Conservation (phyloP, 2,329 filamentous ascomycete species). For the Knoxdaviesia capensis region DNA sequence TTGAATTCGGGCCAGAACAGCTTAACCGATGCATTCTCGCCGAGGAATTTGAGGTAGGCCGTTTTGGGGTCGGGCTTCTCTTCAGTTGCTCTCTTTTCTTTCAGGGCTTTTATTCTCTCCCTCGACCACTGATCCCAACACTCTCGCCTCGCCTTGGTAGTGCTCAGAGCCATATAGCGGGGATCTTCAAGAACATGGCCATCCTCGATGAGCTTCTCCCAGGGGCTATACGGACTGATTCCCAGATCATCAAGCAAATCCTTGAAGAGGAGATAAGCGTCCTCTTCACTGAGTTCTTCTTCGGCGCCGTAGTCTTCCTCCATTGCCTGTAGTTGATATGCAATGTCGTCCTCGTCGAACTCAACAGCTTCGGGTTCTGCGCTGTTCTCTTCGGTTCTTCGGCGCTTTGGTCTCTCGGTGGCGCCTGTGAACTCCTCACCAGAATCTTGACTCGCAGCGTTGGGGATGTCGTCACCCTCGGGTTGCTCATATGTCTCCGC, state of each 20-base stretch:
- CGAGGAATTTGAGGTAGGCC: conserved; percentile 63
- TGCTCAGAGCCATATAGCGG: conserved; percentile 66
- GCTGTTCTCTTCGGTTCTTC: conserved; percentile 27
- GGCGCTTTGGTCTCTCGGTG: conserved; percentile 30
- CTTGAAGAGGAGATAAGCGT: conserved; percentile 60
- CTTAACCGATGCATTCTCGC: conserved; percentile 68
- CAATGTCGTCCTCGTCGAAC: conserved; percentile 88
- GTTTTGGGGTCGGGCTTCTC: conserved; percentile 70
- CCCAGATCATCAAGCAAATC: conserved; percentile 67
- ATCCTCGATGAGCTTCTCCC: conserved; percentile 77
- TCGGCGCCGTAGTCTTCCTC: conserved; percentile 64
- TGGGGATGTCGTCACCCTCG: conserved; percentile 13
- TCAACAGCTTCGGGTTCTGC: conserved; percentile 48
- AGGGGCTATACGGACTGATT: conserved; percentile 75
- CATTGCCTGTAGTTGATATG: conserved; percentile 78
- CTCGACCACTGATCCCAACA: conserved; percentile 72
- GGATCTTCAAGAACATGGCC: conserved; percentile 66
- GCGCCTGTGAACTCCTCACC: too few relatives aligned
- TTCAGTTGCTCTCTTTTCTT: conserved; percentile 51
- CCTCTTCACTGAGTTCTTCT: conserved; percentile 52
- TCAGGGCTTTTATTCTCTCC: conserved; percentile 52
- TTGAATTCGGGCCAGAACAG: conserved; percentile 97
- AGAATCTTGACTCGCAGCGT: conserved; percentile 13
- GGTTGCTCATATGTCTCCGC: conserved; percentile 19
- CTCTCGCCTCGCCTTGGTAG: conserved; percentile 62